Percentiles rank a stretch among this genome's conserved stretches.
These are phyloP conservation scores for Cercospora zeae-maydis DNA, from an alignment of 2,329 filamentous ascomycete genomes.

Conservation along the genomic window DNA sequence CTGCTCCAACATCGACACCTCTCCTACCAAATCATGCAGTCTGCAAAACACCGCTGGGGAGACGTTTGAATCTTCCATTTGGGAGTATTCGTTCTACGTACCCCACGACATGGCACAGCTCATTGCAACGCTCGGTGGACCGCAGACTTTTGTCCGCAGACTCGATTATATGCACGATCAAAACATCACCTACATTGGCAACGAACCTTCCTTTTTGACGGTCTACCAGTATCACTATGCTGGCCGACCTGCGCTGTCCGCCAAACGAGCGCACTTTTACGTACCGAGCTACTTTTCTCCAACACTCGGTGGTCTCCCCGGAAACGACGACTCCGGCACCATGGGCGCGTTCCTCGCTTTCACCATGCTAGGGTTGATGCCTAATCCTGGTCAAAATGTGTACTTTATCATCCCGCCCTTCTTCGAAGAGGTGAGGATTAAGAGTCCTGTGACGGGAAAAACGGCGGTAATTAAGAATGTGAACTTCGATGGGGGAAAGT, in stretches of 20 bases:
- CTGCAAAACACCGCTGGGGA: constrained; percentile 53
- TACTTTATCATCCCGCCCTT: constrained; percentile 45
- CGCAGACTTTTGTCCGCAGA: constrained; percentile 53
- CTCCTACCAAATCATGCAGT: constrained; percentile 38
- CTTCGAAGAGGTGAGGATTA: constrained; percentile 39
- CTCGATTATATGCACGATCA: constrained; percentile 61
- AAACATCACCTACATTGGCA: constrained; percentile 56
- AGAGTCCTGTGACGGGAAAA: constrained; percentile 36
- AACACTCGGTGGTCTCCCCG: constrained; percentile 37
- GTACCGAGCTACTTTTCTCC: constrained; percentile 40
- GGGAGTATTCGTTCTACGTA: constrained; percentile 67
- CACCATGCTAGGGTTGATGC: constrained; percentile 42
- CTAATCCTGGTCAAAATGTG: constrained; percentile 31
- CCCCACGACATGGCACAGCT: constrained; percentile 56
- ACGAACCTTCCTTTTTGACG: constrained; percentile 54
- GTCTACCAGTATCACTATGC: constrained; percentile 43
- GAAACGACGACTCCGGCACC: constrained; percentile 33
- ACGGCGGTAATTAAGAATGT: constrained; percentile 39
- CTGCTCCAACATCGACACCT: constrained; percentile 42
- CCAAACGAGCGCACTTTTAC: constrained; percentile 40
- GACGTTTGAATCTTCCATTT: constrained; percentile 68
- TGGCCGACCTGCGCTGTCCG: constrained; percentile 39
- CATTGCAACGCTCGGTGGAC: constrained; percentile 55
- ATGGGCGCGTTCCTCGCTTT: constrained; percentile 43
- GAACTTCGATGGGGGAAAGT: constrained; percentile 38